Evolutionary conservation across 441 rosid species (phyloP), one percentile per base, ranked within the genome.

Genomic region (Metrosideros polymorpha): DNA sequence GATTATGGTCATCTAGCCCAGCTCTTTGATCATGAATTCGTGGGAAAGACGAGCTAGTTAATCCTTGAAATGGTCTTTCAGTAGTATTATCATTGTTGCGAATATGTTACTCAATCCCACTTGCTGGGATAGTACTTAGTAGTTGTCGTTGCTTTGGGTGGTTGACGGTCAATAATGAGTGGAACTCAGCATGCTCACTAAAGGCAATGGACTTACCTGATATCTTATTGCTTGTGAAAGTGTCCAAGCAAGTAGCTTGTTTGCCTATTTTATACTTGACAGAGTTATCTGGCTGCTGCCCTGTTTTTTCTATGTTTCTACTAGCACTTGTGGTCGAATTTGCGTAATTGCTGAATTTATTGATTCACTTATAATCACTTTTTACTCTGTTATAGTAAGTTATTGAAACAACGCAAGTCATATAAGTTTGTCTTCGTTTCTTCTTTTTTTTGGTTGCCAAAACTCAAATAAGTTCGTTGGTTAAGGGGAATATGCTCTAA

Each of bases 401-500:
- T n/a, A 57, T 6, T 13, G 66, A 57, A 57, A 57, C 18, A n/a
- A 14, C 9, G 13, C 7, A 8, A 13, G 29, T 13, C 18, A 13
- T 30, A 57, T 13, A 2, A 56, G 61, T 56, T 56, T 24, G 61
- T 56, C 30, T 27, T 56, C 3, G 10, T 27, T 3, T 56, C 14
- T 27, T 4, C 27, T 56, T 27, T 27, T 6, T 43, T 43, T 43
- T n/a, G n/a, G n/a, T 12, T 49, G 35, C 66, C 35, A n/a, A 17
- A 57, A 57, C 30, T 57, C 18, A n/a, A n/a, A 3, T 13, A 13
- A 57, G 35, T 29, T n/a, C 29, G 66, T 13, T 57, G 66, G 66
- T n/a, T 13, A 13, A 57, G 30, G 35, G 35, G 35, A 57, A 57
- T 57, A 0, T 93, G 91, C 88, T 92, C 92, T 42, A 94, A 93